A percentile compares a stretch with the other conserved stretches of the same genome.
Evolutionary conservation across 345 rosid genomes (phyloP).

Genomic region (Erysimum cheiranthoides): DNA sequence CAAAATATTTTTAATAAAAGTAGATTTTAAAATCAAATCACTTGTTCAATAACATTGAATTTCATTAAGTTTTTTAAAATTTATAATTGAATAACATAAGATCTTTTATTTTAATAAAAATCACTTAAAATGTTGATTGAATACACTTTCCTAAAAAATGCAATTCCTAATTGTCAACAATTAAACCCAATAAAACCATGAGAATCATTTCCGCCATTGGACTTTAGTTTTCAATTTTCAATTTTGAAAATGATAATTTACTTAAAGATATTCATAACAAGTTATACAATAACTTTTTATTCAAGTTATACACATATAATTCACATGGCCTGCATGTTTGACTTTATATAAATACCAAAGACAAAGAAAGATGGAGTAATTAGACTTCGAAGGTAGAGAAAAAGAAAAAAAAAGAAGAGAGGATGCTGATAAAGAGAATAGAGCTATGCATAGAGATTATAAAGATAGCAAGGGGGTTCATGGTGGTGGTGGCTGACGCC

Average conservation of each 20-base stretch:
- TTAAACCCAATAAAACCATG: not conserved
- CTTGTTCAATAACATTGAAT: no score
- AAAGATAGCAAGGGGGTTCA: constrained; percentile 21
- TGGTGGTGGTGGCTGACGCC: constrained; percentile 33
- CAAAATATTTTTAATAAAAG: no score
- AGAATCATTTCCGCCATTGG: not conserved
- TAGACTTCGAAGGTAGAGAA: not conserved
- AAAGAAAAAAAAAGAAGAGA: not conserved
- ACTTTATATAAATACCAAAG: constrained; percentile 20
- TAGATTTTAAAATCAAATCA: no score
- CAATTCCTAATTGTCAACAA: not conserved
- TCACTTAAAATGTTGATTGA: no score
- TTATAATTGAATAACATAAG: no score
- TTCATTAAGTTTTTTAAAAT: no score
- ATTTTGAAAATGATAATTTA: not conserved
- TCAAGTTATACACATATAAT: constrained; percentile 12
- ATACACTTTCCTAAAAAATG: not conserved
- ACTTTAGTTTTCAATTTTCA: not conserved
- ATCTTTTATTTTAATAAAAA: no score
- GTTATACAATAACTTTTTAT: not conserved
- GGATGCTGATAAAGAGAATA: constrained; percentile 31
- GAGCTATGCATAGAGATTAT: constrained; percentile 28
- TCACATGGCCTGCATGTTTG: constrained; percentile 30
- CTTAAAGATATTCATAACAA: not conserved
- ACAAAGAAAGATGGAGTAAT: not conserved